phyloP scores from a whole-genome alignment of 257 asterid species.

The Nyctanthes arbortristis region DNA sequence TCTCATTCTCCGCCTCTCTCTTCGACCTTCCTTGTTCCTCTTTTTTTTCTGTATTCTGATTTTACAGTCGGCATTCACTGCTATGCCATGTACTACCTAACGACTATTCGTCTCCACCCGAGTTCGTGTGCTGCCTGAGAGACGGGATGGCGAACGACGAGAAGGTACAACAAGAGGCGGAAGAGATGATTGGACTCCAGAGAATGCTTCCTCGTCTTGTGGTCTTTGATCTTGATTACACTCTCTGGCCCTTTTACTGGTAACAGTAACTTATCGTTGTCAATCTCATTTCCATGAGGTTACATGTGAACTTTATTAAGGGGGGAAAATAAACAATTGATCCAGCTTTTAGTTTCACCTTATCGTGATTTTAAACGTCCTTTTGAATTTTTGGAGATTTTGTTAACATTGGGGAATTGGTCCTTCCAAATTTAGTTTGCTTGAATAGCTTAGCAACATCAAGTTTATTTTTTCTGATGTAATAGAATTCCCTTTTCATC shows the following conservation, averaged over 20 bases:
- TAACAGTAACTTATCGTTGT: too few relatives aligned
- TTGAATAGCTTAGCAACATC: background rate
- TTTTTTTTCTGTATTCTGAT: too few relatives aligned
- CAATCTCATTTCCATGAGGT: too few relatives aligned
- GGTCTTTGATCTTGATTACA: slow-evolving; percentile 35
- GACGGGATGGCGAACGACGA: slow-evolving; percentile 23
- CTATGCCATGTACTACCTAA: too few relatives aligned
- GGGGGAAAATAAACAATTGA: too few relatives aligned
- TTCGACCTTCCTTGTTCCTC: too few relatives aligned
- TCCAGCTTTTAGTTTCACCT: too few relatives aligned
- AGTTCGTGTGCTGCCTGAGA: background rate
- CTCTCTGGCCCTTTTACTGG: slow-evolving; percentile 38
- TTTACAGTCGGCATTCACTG: too few relatives aligned
- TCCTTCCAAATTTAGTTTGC: background rate
- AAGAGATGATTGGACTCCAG: slow-evolving; percentile 21
- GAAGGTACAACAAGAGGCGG: slow-evolving; percentile 36
- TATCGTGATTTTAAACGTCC: background rate
- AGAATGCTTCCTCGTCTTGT: slow-evolving; percentile 33
- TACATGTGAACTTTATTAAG: too few relatives aligned
- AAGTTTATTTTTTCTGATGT: background rate
- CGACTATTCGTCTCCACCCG: background rate
- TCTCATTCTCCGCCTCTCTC: too few relatives aligned
- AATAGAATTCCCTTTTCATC: background rate
- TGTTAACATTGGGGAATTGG: background rate
- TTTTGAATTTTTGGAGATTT: background rate